A percentile compares a stretch with the other conserved stretches of the same genome.
Evolutionary conservation across 257 asterid genomes (phyloP).

Genomic region (Lantana camara): DNA sequence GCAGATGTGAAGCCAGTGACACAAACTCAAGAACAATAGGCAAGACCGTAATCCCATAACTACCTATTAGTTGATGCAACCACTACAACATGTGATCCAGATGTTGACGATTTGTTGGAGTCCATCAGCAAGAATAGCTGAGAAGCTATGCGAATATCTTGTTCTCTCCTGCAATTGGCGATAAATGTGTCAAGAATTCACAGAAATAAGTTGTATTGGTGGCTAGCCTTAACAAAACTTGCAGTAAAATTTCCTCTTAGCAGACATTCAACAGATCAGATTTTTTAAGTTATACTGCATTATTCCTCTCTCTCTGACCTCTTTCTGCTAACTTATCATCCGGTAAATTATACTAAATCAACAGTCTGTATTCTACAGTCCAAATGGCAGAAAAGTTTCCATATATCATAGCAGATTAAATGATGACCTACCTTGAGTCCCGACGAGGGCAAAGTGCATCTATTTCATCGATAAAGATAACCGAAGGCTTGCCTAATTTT

Average conservation of each 20-base stretch:
- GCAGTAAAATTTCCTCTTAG: slow-evolving; percentile 2
- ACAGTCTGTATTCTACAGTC: background rate
- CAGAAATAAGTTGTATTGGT: slow-evolving; percentile 10
- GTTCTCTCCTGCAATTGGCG: slow-evolving; percentile 71
- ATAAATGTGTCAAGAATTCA: slow-evolving; percentile 14
- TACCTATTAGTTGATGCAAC: slow-evolving; percentile 98
- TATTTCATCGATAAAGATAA: slow-evolving; percentile 92
- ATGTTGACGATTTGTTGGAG: slow-evolving; percentile 49
- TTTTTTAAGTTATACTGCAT: background rate
- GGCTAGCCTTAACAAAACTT: slow-evolving; percentile 7
- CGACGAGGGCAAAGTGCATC: slow-evolving; percentile 93
- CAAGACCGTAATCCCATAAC: slow-evolving; percentile 9
- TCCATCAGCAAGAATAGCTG: slow-evolving; percentile 92
- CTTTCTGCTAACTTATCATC: slow-evolving; percentile 4
- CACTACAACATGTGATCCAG: slow-evolving; percentile 72
- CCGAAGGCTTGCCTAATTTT: slow-evolving; percentile 76
- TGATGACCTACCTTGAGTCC: slow-evolving; percentile 67
- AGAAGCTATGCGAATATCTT: slow-evolving; percentile 80
- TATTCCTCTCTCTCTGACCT: background rate
- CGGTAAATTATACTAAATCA: background rate
- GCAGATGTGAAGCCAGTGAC: background rate
- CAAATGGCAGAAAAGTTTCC: slow-evolving; percentile 3
- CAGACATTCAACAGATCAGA: slow-evolving; percentile 16
- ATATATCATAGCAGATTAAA: slow-evolving; percentile 14
- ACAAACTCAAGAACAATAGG: slow-evolving; percentile 16